A percentile compares a stretch with the other conserved stretches of the same genome.
Conservation (phyloP, 2,329 filamentous ascomycete genomes). For the Pseudocercospora cruenta region DNA sequence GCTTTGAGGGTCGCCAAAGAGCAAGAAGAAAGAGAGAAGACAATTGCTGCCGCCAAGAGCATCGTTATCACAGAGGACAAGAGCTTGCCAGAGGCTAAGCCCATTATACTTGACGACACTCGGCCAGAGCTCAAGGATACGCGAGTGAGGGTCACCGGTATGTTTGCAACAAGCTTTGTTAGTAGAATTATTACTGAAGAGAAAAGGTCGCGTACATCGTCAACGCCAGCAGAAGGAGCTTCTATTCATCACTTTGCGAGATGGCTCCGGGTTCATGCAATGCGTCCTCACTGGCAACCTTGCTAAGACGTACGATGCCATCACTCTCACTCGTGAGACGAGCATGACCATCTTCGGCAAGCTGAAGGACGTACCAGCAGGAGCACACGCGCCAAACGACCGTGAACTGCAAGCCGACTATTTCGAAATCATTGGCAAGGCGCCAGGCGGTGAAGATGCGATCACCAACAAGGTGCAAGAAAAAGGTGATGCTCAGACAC, state of each 20-base stretch:
- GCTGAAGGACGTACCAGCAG: conserved; percentile 77
- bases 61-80: conserved; percentile 70
- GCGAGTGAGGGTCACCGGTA: not conserved
- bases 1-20: conserved; percentile 74
- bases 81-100: conserved; percentile 72
- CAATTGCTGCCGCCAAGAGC: conserved; percentile 82
- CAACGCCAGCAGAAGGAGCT: conserved; percentile 80
- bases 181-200: conserved; percentile 73
- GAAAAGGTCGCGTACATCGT: conserved; percentile 81
- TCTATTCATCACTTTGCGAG: conserved; percentile 82
- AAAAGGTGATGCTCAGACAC: conserved; percentile 70
- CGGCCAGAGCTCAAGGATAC: conserved; percentile 59
- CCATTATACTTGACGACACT: conserved; percentile 75
- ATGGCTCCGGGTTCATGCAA: conserved; percentile 84
- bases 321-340: conserved; percentile 85
- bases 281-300: conserved; percentile 80
- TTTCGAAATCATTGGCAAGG: conserved; percentile 75
- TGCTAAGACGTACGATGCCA: conserved; percentile 87
- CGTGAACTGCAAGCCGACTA: conserved; percentile 91
- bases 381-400: conserved; percentile 76
- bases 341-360: conserved; percentile 82
- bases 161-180: conserved; percentile 38
- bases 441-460: conserved; percentile 84
- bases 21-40: conserved; percentile 68
- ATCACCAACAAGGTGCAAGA: conserved; percentile 81